Base-by-base conservation (phyloP, 2,329 filamentous ascomycete species). In the Diplodia corticola region DNA sequence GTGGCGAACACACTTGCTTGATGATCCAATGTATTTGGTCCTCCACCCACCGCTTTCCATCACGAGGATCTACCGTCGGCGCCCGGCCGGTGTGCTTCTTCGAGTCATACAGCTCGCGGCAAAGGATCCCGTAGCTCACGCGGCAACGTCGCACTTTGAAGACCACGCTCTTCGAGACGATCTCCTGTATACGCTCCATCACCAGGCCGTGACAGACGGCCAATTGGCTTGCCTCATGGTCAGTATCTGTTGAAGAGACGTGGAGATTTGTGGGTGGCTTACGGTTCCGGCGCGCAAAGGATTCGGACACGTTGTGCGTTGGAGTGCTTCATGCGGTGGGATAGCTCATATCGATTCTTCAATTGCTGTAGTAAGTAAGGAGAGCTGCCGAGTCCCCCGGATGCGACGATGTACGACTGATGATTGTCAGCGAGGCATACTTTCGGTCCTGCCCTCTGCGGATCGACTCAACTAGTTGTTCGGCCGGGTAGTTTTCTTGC, bases 121-220 rank as follows among this genome's bases (percentile, higher is more conserved):
- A 70, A 6, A 66, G 46, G 6, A 65, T 69, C 20, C 69, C 69
- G 46, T 70, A 70, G 2, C 55, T 66, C 15, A 65, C 69, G 24
- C 69, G 30, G 51, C 61, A 67, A 35, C 69, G 68, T 6, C 68
- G 57, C 44, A 50, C 59, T 9, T 35, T 57, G 30, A 83, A 72
- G 5, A 83, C 78, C 0, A 80, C 69, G 5, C 70, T 69, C 4
- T 73, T 73, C 17, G 74, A 72, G 0, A 75, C 77, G 17, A 80
- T 73, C 46, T 73, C 78, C 64, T 83, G 81, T 33, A 82, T 74
- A 28, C 80, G 75, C 51, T 84, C 80, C 3, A 80, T 73, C 3
- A 84, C 76, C 9, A 84, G 71, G 0, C 82, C 82, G 53, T 80
- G 80, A 7, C 82, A 80, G 2, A 84, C 81, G 12, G 83, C 80